Percentiles rank a stretch among this genome's conserved stretches.
phyloP scores from a whole-genome alignment of 192 early-diverging fungal genomes.

The Rhizophagus clarus region DNA sequence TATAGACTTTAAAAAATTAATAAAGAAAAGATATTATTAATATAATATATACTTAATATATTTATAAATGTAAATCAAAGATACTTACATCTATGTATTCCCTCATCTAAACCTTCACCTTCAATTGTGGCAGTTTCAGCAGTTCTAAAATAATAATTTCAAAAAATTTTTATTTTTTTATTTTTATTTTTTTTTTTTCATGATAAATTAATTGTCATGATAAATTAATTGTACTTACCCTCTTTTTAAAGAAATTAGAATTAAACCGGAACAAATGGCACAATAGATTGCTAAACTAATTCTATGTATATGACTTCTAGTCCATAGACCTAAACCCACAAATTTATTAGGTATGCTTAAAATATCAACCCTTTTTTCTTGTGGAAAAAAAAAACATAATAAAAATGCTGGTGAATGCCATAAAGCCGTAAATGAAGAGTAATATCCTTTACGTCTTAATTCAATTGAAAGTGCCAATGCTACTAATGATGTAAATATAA shows the following conservation, averaged over 20 bases:
- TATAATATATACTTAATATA: too few species aligned
- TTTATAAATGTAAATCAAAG: not conserved
- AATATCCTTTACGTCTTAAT: slow-evolving; percentile 19
- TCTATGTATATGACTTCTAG: slow-evolving; percentile 19
- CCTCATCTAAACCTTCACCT: slow-evolving; percentile 9
- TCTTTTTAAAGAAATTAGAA: slow-evolving; percentile 19
- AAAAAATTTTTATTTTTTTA: not conserved
- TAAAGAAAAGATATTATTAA: not conserved
- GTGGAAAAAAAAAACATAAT: slow-evolving; percentile 18
- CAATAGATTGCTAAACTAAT: slow-evolving; percentile 26
- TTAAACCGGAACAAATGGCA: not conserved
- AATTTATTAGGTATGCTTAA: slow-evolving; percentile 31
- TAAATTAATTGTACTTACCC: slow-evolving; percentile 8
- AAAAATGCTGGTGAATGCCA: slow-evolving; percentile 30
- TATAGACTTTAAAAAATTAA: slow-evolving; percentile 17
- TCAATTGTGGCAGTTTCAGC: slow-evolving; percentile 17
- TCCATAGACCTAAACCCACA: slow-evolving; percentile 20
- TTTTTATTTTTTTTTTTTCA: not conserved
- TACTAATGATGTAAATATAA: slow-evolving; percentile 14
- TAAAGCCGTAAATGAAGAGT: slow-evolving; percentile 25
- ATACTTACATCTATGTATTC: slow-evolving; percentile 27
- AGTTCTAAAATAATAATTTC: too few species aligned
- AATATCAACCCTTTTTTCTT: slow-evolving; percentile 19
- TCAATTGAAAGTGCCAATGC: slow-evolving; percentile 16
- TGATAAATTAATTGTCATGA: too few species aligned